These are phyloP conservation scores for Chenopodium berlandieri DNA, from an alignment of 148 eudicot genomes.

Conservation along the genomic window DNA sequence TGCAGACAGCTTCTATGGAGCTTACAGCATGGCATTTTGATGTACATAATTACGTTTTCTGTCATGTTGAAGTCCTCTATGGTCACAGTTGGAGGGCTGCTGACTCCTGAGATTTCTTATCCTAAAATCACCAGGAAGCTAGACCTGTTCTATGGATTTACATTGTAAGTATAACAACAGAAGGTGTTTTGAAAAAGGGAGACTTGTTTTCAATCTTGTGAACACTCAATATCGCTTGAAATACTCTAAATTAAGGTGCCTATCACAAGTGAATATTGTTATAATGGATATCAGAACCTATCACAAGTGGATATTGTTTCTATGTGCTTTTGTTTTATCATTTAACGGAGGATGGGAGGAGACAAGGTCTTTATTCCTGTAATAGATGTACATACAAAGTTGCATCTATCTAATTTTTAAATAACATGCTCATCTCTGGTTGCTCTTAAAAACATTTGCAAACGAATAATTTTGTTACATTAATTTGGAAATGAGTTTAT, in stretches of 20 bases:
- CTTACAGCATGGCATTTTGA: slow-evolving; percentile 2
- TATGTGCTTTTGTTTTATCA: background rate
- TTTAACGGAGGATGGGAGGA: background rate
- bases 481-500: background rate
- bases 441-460: slow-evolving; percentile 7
- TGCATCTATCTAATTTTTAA: background rate
- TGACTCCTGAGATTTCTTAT: background rate
- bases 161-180: background rate
- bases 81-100: background rate
- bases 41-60: background rate
- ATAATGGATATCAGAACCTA: background rate
- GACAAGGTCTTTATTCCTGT: background rate
- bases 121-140: background rate
- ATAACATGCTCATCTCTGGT: slow-evolving; percentile 6
- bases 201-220: background rate
- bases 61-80: background rate
- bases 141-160: background rate
- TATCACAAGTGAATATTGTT: too few relatives aligned
- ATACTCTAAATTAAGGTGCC: background rate
- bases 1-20: background rate
- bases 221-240: background rate
- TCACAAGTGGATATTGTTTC: background rate
- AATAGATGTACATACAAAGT: background rate
- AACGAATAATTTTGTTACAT: slow-evolving; percentile 16
- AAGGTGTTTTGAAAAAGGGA: background rate